These are phyloP conservation scores for Calocybe indica DNA, from an alignment of 768 basidiomycete genomes.

Conservation along the genomic window DNA sequence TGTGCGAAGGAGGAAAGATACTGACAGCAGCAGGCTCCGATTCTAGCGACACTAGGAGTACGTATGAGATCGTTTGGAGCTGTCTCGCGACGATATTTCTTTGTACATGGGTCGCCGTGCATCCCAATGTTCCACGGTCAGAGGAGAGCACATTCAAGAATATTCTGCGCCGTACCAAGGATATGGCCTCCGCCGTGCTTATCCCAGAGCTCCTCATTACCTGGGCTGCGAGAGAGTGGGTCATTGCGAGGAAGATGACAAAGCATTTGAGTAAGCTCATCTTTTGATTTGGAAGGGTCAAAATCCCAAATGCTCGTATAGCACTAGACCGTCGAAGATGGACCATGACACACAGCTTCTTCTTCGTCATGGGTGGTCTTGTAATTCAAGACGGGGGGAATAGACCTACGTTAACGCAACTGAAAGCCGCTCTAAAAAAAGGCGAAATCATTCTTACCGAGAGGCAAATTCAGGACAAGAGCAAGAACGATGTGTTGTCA, in stretches of 20 bases:
- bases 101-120: constrained; percentile 18
- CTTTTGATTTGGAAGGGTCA: too few species aligned
- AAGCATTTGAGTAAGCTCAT: background rate
- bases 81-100: constrained; percentile 17
- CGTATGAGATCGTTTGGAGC: constrained; percentile 16
- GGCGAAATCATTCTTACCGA: constrained; percentile 1
- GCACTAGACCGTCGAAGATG: constrained; percentile 5
- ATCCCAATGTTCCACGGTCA: constrained; percentile 17
- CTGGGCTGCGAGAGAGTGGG: constrained; percentile 16
- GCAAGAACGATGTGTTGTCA: constrained; percentile 19
- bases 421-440: too few species aligned
- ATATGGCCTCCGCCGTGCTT: constrained; percentile 13
- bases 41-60: too few species aligned
- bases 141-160: background rate
- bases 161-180: constrained; percentile 2
- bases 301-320: too few species aligned
- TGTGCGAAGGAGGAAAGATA: too few species aligned
- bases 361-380: constrained; percentile 22
- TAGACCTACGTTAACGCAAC: too few species aligned
- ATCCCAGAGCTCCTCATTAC: constrained; percentile 16
- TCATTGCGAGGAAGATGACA: constrained; percentile 11
- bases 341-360: constrained; percentile 20
- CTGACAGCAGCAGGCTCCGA: too few species aligned
- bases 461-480: constrained; percentile 18
- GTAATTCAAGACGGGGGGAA: background rate